Base-by-base conservation (phyloP, 1,284 basidiomycete genomes). In the Schizopora paradoxa region DNA sequence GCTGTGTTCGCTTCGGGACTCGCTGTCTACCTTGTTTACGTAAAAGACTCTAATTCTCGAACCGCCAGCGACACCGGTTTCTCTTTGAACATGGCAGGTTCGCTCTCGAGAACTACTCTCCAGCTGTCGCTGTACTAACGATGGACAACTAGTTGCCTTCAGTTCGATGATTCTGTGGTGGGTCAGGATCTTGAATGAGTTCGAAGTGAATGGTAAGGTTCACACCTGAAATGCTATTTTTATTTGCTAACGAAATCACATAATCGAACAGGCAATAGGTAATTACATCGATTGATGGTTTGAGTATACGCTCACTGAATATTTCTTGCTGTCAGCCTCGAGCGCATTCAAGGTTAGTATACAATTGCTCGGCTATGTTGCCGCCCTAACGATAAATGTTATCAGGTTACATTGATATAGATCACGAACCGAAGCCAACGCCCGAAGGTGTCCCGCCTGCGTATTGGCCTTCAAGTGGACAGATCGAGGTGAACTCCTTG, bases 391-490 rank as follows among this genome's bases (percentile, higher is more conserved):
- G n/a, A n/a, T n/a, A n/a, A n/a, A n/a, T n/a, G n/a, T n/a, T n/a
- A n/a, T n/a, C n/a, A n/a, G n/a, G n/a, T 22, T 90, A 89, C 58
- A 61, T 86, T 36, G 61, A 68, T 10, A 85, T 87, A 46, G 84
- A 86, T 45, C 83, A 87, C 58, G 87, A 90, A 58, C 74, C 76
- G 1, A 66, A 69, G 44, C 57, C 73, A 1, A 70, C 69, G 0
- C 59, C 66, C 19, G 57, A 61, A 10, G 77, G 77, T 5, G 64
- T 70, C 34, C 86, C 86, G 23, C 83, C 87, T 2, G 86, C 86
- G 0, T 78, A 83, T 49, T 90, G 87, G 86, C 87, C 87, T 0
- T 72, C 81, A 0, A 83, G 78, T 31, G 87, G 87, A 4, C 69
- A 77, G 28, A 65, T 90, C 25, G 61, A 66, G 3, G 80, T 87